Conservation (phyloP, 768 basidiomycete genomes). For the Lactarius indigo region DNA sequence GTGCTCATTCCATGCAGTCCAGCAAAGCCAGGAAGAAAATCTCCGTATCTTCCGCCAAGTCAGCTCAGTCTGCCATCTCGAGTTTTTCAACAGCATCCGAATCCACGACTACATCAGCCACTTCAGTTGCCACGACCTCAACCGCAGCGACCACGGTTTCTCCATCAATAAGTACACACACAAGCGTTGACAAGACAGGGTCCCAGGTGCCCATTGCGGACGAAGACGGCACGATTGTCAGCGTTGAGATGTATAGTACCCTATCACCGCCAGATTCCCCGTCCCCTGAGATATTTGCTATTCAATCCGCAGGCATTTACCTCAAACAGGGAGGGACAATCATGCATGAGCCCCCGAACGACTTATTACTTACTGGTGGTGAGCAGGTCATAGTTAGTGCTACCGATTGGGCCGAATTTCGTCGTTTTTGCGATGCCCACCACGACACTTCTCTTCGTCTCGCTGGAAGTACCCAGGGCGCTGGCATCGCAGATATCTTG, state of each 20-base stretch:
- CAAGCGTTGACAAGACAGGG: not conserved
- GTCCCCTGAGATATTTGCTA: not conserved
- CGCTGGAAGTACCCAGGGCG: not conserved
- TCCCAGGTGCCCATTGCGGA: conserved; percentile 15
- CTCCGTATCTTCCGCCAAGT: conserved; percentile 17
- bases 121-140: conserved; percentile 11
- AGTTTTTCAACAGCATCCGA: conserved; percentile 10
- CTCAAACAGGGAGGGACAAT: not conserved
- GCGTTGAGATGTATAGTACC: not conserved
- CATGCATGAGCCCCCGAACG: not conserved
- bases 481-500: conserved; percentile 3
- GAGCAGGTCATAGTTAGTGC: conserved; percentile 16
- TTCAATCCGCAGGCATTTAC: conserved; percentile 5
- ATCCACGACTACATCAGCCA: conserved; percentile 15
- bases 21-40: conserved; percentile 21
- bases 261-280: conserved; percentile 1
- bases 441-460: conserved; percentile 10
- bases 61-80: conserved; percentile 9
- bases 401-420: conserved; percentile 11
- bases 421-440: conserved; percentile 2
- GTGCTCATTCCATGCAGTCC: conserved; percentile 8
- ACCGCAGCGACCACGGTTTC: conserved; percentile 22
- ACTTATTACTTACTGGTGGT: conserved; percentile 4
- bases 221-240: conserved; percentile 5
- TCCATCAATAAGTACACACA: conserved; percentile 1